Evolutionary conservation across 371 early-diverging fungal species (phyloP), one percentile per base, ranked within the genome.

Genomic region (Mortierella sp.): DNA sequence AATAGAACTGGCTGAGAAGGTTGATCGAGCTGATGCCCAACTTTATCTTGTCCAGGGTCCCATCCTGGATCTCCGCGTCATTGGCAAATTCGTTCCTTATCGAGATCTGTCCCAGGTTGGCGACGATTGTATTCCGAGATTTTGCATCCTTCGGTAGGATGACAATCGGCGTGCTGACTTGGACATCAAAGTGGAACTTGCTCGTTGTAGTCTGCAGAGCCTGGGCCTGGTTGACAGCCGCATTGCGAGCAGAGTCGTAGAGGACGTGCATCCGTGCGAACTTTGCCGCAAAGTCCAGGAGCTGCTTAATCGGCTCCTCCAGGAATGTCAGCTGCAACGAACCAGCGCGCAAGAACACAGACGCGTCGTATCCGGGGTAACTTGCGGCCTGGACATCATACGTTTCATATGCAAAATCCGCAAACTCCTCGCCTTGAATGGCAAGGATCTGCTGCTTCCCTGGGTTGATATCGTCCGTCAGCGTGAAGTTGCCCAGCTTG

Each of bases 391-490:
- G 59, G 3, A 57, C 53, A 32, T 79, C 79, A 79, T 85, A 95
- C 0, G 94, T 94, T 62, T 95, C 92, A 76, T 92, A 97, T 4
- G 83, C 82, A 52, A 99, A 89, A 62, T 94, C 92, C 8, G 95
- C 95, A 19, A 95, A 81, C 54, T 97, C 93, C 39, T 93, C 91
- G 7, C 96, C 96, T 72, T 95, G 93, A 57, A 98, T 94, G 0
- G 87, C 86, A 31, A 98, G 73, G 12, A 97, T 82, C 56, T 91
- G 81, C 32, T 83, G 81, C 34, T 72, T 70, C 27, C 59, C 44
- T 26, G 80, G 72, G 46, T 65, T 80, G 28, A 86, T 68, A 46
- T 91, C 87, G 64, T 94, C 91, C 0, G 88, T 87, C 17, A 97
- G 70, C 5, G 88, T 86, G 24, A 98, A 86, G 60, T 93, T 93